phyloP scores from a whole-genome alignment of 2,329 filamentous ascomycete genomes.

The Penicillium sp. region DNA sequence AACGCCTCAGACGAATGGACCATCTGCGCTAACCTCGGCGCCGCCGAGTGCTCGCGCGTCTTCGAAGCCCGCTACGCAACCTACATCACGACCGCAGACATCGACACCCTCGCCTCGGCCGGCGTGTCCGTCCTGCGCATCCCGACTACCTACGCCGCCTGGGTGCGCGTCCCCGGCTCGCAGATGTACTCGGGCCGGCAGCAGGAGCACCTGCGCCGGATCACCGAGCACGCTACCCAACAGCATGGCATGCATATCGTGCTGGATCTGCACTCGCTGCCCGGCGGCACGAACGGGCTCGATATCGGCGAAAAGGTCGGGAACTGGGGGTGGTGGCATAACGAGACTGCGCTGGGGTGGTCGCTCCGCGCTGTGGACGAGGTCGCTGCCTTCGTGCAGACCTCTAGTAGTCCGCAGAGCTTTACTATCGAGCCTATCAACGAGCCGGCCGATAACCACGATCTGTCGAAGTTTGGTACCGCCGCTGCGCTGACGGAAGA shows the following conservation, averaged over 20 bases:
- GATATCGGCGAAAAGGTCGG: slow-evolving; percentile 27
- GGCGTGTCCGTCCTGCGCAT: slow-evolving; percentile 21
- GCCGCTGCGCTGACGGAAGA: slow-evolving; percentile 23
- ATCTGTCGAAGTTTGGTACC: slow-evolving; percentile 28
- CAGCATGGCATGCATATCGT: slow-evolving; percentile 29
- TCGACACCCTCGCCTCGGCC: slow-evolving; percentile 16
- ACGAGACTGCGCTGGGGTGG: slow-evolving; percentile 26
- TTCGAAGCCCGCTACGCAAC: slow-evolving; percentile 19
- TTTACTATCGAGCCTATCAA: slow-evolving; percentile 32
- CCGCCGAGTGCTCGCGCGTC: slow-evolving; percentile 4
- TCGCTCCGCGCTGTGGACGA: slow-evolving; percentile 24
- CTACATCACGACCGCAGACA: slow-evolving; percentile 15
- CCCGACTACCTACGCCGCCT: slow-evolving; percentile 22
- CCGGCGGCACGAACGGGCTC: slow-evolving; percentile 29
- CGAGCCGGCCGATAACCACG: slow-evolving; percentile 26
- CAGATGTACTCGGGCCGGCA: slow-evolving; percentile 28
- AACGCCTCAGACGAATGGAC: slow-evolving; percentile 30
- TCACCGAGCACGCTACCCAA: slow-evolving; percentile 26
- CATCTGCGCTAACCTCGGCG: slow-evolving; percentile 16
- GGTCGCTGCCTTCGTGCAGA: slow-evolving; percentile 22
- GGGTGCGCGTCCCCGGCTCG: slow-evolving; percentile 28
- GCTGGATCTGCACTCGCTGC: slow-evolving; percentile 30
- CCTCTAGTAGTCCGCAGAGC: slow-evolving; percentile 17
- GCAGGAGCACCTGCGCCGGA: slow-evolving; percentile 18
- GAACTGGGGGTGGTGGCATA: slow-evolving; percentile 29